Percentiles rank a stretch among this genome's conserved stretches.
These are phyloP conservation scores for Excoecaria agallocha DNA, from an alignment of 345 rosid species.

Conservation along the genomic window DNA sequence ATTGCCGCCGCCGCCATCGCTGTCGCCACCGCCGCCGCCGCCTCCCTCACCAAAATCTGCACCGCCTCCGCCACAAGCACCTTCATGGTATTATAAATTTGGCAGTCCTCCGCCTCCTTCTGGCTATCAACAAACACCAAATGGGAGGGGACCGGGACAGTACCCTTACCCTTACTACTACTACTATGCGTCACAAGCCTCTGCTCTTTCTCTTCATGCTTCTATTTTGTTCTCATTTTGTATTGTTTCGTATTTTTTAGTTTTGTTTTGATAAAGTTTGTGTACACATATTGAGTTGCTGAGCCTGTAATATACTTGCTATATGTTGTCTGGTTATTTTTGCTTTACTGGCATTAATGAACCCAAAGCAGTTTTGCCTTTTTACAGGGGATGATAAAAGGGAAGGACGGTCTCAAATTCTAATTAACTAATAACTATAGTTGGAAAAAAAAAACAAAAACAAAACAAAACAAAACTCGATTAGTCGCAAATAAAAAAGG, in stretches of 20 bases:
- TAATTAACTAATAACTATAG: no score
- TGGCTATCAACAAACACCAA: conserved; percentile 29
- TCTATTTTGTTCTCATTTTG: conserved; percentile 1
- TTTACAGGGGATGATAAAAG: no score
- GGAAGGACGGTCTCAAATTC: no score
- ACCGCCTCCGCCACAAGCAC: conserved; percentile 14
- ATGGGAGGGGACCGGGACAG: conserved; percentile 33
- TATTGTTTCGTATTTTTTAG: conserved; percentile 7
- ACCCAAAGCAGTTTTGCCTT: no score
- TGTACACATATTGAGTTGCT: neutral
- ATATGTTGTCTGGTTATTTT: no score
- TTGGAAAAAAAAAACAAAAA: no score
- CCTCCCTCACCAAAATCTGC: conserved; percentile 19
- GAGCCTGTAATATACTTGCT: neutral
- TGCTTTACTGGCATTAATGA: no score
- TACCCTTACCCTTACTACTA: conserved; percentile 62
- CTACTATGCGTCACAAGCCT: conserved; percentile 42
- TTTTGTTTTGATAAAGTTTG: neutral
- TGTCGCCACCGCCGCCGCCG: conserved; percentile 2
- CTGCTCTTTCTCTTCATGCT: conserved; percentile 17
- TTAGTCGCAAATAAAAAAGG: no score
- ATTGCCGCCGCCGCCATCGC: neutral
- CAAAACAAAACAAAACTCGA: no score
- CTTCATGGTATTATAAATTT: conserved; percentile 20
- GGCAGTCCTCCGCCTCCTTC: conserved; percentile 49